These are phyloP conservation scores for Durusdinium trenchii DNA, from an alignment of 73 alveolate species.

Conservation along the genomic window DNA sequence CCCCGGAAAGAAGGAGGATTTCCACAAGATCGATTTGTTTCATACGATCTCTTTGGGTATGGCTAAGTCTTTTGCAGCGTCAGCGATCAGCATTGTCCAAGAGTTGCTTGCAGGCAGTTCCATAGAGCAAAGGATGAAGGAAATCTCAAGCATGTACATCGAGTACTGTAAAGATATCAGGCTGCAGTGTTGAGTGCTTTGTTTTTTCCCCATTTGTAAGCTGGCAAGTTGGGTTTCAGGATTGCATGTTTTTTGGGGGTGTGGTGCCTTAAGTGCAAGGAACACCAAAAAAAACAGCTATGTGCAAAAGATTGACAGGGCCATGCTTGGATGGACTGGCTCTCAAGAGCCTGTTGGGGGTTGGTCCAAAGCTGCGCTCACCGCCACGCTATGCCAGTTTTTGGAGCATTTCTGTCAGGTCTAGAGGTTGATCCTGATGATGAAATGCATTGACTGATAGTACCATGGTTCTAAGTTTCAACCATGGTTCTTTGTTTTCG, in stretches of 20 bases:
- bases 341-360: background rate
- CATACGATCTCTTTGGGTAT: slow-evolving; percentile 33
- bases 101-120: background rate
- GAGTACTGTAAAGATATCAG: slow-evolving; percentile 6
- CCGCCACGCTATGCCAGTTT: slow-evolving; percentile 21
- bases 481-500: no score
- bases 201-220: background rate
- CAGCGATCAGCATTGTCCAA: background rate
- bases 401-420: background rate
- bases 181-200: background rate
- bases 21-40: slow-evolving; percentile 34
- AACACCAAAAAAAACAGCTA: background rate
- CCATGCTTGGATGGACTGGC: slow-evolving; percentile 28
- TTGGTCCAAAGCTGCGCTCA: slow-evolving; percentile 31
- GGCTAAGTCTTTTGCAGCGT: background rate
- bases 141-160: background rate
- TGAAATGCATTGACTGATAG: background rate
- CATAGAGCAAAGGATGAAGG: background rate
- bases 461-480: background rate
- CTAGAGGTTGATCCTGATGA: background rate
- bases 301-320: slow-evolving; percentile 21
- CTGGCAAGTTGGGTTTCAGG: background rate
- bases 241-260: background rate
- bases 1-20: background rate
- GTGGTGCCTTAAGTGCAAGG: background rate